Conservation (phyloP, 306 rosid species). For the Casuarina cunninghamiana region DNA sequence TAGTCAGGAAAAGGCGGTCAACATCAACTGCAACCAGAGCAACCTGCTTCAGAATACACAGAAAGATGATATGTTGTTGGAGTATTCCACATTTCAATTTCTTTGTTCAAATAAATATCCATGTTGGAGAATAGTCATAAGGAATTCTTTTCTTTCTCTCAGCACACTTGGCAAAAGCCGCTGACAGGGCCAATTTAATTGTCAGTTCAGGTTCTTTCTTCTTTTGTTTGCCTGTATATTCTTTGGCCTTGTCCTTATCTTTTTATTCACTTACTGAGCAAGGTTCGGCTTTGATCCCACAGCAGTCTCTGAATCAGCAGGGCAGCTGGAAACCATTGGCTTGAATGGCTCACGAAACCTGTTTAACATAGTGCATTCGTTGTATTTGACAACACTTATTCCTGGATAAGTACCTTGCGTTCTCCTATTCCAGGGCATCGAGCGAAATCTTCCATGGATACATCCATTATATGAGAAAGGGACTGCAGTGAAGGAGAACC, state of each 20-base stretch:
- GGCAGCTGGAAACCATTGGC: slow-evolving; percentile 59
- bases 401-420: slow-evolving; percentile 67
- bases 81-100: too few species aligned
- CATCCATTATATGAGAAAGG: slow-evolving; percentile 89
- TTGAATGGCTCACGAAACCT: slow-evolving; percentile 98
- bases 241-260: slow-evolving; percentile 34
- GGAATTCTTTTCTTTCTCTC: not conserved
- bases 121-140: too few species aligned
- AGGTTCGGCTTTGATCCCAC: slow-evolving; percentile 43
- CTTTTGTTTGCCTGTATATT: slow-evolving; percentile 39
- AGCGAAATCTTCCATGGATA: slow-evolving; percentile 97
- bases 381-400: slow-evolving; percentile 9
- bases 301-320: slow-evolving; percentile 45
- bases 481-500: slow-evolving; percentile 54
- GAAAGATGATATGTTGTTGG: too few species aligned
- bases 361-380: slow-evolving; percentile 21
- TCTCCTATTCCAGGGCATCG: slow-evolving; percentile 99
- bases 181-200: slow-evolving; percentile 76
- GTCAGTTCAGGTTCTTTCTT: slow-evolving; percentile 63
- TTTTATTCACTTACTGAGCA: slow-evolving; percentile 38
- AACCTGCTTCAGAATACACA: too few species aligned
- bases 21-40: too few species aligned
- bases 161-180: slow-evolving; percentile 76
- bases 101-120: too few species aligned
- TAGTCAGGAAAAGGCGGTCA: too few species aligned